Evolutionary conservation across 2,329 filamentous ascomycete species (phyloP), one percentile per base, ranked within the genome.

Genomic region (Alternaria incomplexa): DNA sequence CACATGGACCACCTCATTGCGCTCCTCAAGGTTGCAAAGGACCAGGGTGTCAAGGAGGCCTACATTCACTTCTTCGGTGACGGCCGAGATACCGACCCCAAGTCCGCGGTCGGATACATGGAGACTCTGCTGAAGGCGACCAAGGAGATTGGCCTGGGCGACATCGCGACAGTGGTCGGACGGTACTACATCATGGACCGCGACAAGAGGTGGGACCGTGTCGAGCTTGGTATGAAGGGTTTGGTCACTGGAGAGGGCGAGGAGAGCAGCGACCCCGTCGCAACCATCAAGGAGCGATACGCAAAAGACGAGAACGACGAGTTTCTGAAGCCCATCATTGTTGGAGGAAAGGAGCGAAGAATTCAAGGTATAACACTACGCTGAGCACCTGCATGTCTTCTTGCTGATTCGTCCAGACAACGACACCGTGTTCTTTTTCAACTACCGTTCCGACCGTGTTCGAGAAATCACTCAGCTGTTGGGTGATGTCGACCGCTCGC

Each of bases 1-100:
- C 96, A 99, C 85, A 96, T 97, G 85, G 91, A 91, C 67, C 96
- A 99, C 81, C 87, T 99, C 62, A 92, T 96, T 77, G 90, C 90
- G 61, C 88, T 99, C 40, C 88, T 99, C 70, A 88, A 91, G 81
- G 92, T 96, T 40, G 96, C 96, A 77, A 97, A 97, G 87, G 90
- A 92, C 74, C 89, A 92, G 77, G 89, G 88, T 51, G 88, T 99
- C 32, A 93, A 94, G 72, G 86, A 98, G 76, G 94, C 99, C 74
- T 98, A 91, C 85, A 96, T 99, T 78, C 96, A 99, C 87, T 98
- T 98, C 88, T 98, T 99, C 79, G 96, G 93, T 68, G 96, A 99
- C 82, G 96, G 96, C 73, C 92, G 96, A 80, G 96, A 99, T 79
- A 98, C 95, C 70, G 96, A 99, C 81, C 96, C 96, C 80, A 97